Conservation (phyloP, 345 rosid genomes). For the Limnanthes douglasii region DNA sequence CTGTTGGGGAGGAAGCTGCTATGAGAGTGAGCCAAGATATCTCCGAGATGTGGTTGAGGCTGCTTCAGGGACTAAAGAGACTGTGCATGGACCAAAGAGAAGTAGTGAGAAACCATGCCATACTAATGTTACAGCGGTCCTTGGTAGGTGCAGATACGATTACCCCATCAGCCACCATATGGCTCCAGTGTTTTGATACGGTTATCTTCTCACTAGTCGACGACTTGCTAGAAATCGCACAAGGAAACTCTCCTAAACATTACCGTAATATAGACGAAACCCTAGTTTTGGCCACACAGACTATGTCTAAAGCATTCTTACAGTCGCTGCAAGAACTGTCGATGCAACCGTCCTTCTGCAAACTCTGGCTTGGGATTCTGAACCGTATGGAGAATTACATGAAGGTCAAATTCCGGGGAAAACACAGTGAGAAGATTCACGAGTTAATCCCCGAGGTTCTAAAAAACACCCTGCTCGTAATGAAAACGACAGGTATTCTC, state of each 20-base stretch:
- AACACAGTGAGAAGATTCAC: slow-evolving; percentile 33
- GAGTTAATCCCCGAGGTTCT: slow-evolving; percentile 57
- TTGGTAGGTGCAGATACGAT: slow-evolving; percentile 37
- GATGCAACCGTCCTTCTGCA: slow-evolving; percentile 44
- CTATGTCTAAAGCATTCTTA: slow-evolving; percentile 43
- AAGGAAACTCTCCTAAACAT: slow-evolving; percentile 24
- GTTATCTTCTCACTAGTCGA: slow-evolving; percentile 44
- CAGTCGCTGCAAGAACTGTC: slow-evolving; percentile 41
- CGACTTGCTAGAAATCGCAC: slow-evolving; percentile 26
- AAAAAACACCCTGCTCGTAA: slow-evolving; percentile 47
- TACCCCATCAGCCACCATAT: slow-evolving; percentile 24
- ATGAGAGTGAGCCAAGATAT: slow-evolving; percentile 34
- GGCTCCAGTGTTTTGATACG: slow-evolving; percentile 61
- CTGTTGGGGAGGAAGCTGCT: slow-evolving; percentile 31
- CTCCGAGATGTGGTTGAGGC: slow-evolving; percentile 70
- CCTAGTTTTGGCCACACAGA: slow-evolving; percentile 41
- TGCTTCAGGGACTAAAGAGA: slow-evolving; percentile 39
- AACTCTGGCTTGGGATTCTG: slow-evolving; percentile 56
- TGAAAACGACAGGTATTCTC: slow-evolving; percentile 51
- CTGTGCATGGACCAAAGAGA: slow-evolving; percentile 55
- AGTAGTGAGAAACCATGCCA: slow-evolving; percentile 55
- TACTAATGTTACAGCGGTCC: slow-evolving; percentile 31
- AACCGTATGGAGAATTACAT: slow-evolving; percentile 40
- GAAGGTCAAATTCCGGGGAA: slow-evolving; percentile 47
- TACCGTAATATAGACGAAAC: slow-evolving; percentile 46